phyloP scores from a whole-genome alignment of 225 moss, liverwort and hornwort genomes.

The Pleurozium schreberi region DNA sequence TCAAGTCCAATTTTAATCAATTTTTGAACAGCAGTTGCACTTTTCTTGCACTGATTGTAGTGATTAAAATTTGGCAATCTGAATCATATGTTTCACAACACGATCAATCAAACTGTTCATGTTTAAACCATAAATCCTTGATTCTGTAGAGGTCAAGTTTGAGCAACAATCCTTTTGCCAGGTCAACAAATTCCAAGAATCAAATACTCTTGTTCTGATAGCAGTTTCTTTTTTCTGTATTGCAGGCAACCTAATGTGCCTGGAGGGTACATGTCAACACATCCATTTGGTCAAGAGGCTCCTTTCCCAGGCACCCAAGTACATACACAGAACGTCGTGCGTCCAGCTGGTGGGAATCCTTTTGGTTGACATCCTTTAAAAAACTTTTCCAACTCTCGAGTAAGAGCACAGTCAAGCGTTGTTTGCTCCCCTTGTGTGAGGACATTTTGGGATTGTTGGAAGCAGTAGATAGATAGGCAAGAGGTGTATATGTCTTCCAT shows the following conservation, averaged over 20 bases:
- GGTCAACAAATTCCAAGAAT: neutral
- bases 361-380: conserved; percentile 19
- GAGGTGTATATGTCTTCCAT: neutral
- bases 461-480: neutral
- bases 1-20: neutral
- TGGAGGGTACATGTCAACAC: conserved; percentile 6
- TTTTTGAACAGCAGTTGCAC: neutral
- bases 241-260: conserved; percentile 31
- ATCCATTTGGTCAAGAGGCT: conserved; percentile 19
- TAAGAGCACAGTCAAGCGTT: neutral
- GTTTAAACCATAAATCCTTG: neutral
- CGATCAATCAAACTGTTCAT: neutral
- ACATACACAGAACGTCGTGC: conserved; percentile 18
- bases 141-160: neutral
- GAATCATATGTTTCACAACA: neutral
- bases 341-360: conserved; percentile 45
- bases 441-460: conserved; percentile 17
- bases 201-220: neutral
- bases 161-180: neutral
- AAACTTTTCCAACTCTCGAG: neutral
- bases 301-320: conserved; percentile 26
- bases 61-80: neutral
- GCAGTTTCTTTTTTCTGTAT: neutral
- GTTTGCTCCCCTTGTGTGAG: neutral
- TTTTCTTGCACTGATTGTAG: neutral